Evolutionary conservation across 2,329 filamentous ascomycete genomes (phyloP), one percentile per base, ranked within the genome.

Genomic region (Exophiala phaeomuriformis): DNA sequence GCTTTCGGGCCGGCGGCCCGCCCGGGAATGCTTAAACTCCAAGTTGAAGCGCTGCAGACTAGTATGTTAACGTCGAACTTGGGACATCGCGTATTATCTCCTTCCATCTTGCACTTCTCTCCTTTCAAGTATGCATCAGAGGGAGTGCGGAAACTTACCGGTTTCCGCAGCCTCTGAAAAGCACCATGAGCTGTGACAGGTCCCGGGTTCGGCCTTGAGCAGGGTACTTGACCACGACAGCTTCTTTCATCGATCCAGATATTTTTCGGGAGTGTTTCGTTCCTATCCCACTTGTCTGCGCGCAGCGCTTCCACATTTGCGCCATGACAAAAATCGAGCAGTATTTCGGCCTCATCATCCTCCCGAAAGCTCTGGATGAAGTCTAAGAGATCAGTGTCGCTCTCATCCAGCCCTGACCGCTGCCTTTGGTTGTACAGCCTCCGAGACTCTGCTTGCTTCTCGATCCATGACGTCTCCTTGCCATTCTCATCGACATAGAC

Each of bases 351-450:
- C 12, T 30, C 4, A 10, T 45, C 42, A 3, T 31, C 30, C 42
- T 45, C 42, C 10, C 32, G 10, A 7, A 29, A 5, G 29, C 29
- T 29, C 30, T 32, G 42, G 6, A 45, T 10, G n/a, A 45, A 10
- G 42, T 42, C 12, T 4, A 32, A n/a, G 39, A 8, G n/a, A 5
- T 6, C 27, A 44, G 27, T n/a, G 4, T 51, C 49, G 19, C 12
- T 37, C 28, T 52, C 41, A 40, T 33, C 41, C 7, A 27, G 49
- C 7, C 41, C 49, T n/a, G n/a, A 6, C 3, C 28, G 55, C 74
- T 77, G 43, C 68, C 58, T 79, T 80, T 61, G 78, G 73, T 3
- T 79, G 51, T 75, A 71, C 6, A 75, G 76, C 62, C 80, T 81
- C 49, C 69, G 69, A 29, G 69, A 68, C 3, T 77, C 79, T n/a